Percentiles rank a stretch among this genome's conserved stretches.
Conservation (phyloP, 2,329 filamentous ascomycete species). For the Aspergillus ruber region DNA sequence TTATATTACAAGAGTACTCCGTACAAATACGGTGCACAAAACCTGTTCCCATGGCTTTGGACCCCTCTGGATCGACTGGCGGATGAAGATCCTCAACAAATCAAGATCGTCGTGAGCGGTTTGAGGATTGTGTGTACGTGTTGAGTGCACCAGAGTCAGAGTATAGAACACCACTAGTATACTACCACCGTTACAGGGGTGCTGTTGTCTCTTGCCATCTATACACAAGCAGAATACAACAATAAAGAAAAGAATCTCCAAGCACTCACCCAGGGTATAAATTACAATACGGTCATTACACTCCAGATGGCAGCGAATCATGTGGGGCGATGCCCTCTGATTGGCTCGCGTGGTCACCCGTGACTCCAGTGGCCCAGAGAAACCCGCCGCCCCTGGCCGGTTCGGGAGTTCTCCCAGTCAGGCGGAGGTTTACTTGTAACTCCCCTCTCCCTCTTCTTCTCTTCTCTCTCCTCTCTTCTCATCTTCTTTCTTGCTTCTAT, state of each 20-base stretch:
- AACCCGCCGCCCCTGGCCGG: neutral
- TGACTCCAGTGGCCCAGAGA: neutral
- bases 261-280: neutral
- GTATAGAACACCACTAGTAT: too few species aligned
- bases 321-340: neutral
- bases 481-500: neutral
- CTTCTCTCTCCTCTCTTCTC: neutral
- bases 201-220: too few species aligned
- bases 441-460: neutral
- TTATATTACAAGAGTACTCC: neutral
- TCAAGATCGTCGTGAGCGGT: neutral
- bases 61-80: neutral
- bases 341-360: neutral
- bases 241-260: neutral
- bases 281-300: neutral
- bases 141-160: neutral
- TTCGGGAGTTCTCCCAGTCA: neutral
- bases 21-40: neutral
- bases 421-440: neutral
- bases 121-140: neutral
- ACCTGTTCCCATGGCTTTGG: neutral
- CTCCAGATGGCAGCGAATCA: neutral
- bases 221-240: too few species aligned
- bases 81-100: neutral
- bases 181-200: too few species aligned